These are phyloP conservation scores for Septoria petroselini DNA, from an alignment of 2,329 filamentous ascomycete genomes.

Conservation along the genomic window DNA sequence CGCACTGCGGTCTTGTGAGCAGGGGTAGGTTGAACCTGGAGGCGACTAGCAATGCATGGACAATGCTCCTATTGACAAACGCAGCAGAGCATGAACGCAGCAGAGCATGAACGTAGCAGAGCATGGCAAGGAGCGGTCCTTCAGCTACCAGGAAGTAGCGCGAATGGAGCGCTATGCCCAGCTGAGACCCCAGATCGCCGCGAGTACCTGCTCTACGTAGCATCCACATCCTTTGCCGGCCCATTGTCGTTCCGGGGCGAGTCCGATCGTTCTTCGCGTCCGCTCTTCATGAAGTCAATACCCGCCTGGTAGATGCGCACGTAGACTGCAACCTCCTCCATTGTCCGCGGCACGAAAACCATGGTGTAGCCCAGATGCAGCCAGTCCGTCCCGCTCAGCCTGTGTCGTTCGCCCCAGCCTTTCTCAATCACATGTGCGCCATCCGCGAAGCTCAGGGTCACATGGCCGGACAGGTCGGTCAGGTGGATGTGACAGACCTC, in stretches of 20 bases:
- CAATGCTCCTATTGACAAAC: too few relatives aligned
- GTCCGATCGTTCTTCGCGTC: not conserved
- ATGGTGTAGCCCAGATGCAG: slow-evolving; percentile 22
- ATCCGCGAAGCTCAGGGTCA: slow-evolving; percentile 20
- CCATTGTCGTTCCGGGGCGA: not conserved
- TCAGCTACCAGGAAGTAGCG: too few relatives aligned
- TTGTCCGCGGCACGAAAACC: slow-evolving; percentile 17
- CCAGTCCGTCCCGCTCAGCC: slow-evolving; percentile 13
- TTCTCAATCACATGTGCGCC: slow-evolving; percentile 17
- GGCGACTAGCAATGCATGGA: too few relatives aligned
- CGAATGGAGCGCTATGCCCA: too few relatives aligned
- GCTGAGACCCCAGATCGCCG: too few relatives aligned
- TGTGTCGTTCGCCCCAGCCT: slow-evolving; percentile 21
- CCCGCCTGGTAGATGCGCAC: slow-evolving; percentile 16
- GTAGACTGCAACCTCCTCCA: slow-evolving; percentile 13
- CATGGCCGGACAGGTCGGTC: slow-evolving; percentile 17
- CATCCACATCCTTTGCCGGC: not conserved
- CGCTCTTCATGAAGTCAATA: slow-evolving; percentile 17
- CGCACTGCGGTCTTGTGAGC: too few relatives aligned
- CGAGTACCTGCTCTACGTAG: not conserved
- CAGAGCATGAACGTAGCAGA: too few relatives aligned
- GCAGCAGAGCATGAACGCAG: too few relatives aligned
- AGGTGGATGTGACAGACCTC: slow-evolving; percentile 21
- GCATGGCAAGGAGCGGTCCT: too few relatives aligned
- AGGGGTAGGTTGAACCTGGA: too few relatives aligned